Base-by-base conservation (phyloP, 1,284 basidiomycete species). In the Ceratorhiza oryzae-sativae region DNA sequence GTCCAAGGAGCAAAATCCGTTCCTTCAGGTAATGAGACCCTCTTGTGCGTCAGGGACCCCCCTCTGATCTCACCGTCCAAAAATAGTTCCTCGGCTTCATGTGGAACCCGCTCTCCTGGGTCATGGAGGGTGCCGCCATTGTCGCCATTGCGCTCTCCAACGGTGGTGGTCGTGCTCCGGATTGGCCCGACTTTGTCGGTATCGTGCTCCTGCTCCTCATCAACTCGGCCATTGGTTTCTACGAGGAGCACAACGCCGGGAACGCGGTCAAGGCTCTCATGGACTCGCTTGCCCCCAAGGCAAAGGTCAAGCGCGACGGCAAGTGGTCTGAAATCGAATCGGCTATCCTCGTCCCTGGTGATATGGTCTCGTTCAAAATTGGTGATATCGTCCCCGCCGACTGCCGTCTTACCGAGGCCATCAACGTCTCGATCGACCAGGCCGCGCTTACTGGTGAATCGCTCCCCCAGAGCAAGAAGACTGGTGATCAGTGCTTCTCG, bases 41-140 rank as follows among this genome's bases (percentile, higher is more conserved):
- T 27, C 36, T 25, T 6, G 42, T 39, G 42, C 39, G 48, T 23
- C 32, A 41, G 1, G 27, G 34, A 60, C 42, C 36, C 2, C n/a
- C 76, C 39, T 75, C 61, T 62, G 76, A 82, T 80, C 75, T 27
- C 51, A 36, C 53, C 56, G 78, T 76, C 71, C 71, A 78, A 74
- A 76, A 79, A 15, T 81, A 97, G 91, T 97, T 97, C 85, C 84
- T 97, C 78, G 90, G 89, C 80, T 98, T 97, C 87, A 97, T 97
- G 94, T 97, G 95, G 95, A 97, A 97, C 84, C 95, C 95, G 65
- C 87, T 98, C 27, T 97, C 95, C 48, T 98, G 96, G 95, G 97
- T 98, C 83, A 99, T 98, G 96, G 96, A 99, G 83, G 95, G 92
- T 77, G 96, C 96, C 71, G 95, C 96, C 61, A 85, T 98, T 62